Conservation (phyloP, 2,329 filamentous ascomycete genomes). For the Diaporthe sp. region DNA sequence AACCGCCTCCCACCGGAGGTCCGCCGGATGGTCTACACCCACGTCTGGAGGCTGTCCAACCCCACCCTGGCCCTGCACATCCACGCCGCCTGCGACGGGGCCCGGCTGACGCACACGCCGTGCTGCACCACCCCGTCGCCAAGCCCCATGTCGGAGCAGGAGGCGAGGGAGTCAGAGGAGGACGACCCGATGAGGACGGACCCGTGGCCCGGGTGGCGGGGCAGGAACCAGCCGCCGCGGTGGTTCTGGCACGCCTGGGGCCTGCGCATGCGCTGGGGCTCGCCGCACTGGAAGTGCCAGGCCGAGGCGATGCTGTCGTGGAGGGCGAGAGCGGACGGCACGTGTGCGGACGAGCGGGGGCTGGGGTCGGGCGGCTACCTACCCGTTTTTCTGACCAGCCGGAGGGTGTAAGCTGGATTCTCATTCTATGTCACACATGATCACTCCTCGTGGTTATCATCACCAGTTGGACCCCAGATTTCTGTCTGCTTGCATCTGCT, state of each 20-base stretch:
- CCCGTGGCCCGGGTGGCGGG: conserved; percentile 40
- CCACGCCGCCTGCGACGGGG: conserved; percentile 29
- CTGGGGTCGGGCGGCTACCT: conserved; percentile 40
- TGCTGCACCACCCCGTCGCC: conserved; percentile 1
- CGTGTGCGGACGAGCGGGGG: conserved; percentile 31
- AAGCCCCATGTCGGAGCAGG: not conserved
- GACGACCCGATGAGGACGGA: conserved; percentile 39
- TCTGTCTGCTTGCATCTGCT: not conserved
- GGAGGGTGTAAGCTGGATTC: conserved; percentile 44
- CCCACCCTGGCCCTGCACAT: conserved; percentile 40
- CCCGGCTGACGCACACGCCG: conserved; percentile 33
- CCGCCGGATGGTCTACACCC: conserved; percentile 42
- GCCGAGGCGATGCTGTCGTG: conserved; percentile 43
- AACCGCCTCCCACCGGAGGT: conserved; percentile 40
- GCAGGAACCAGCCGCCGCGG: conserved; percentile 40
- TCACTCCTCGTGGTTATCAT: not conserved
- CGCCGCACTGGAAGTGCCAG: conserved; percentile 47
- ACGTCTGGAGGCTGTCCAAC: conserved; percentile 37
- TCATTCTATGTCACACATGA: too few relatives aligned
- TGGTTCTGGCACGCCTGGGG: conserved; percentile 47
- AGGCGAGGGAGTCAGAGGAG: conserved; percentile 13
- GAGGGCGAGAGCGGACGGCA: conserved; percentile 39
- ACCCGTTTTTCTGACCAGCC: conserved; percentile 45
- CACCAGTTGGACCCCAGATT: not conserved
- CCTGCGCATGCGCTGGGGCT: conserved; percentile 45